A percentile compares a stretch with the other conserved stretches of the same genome.
phyloP scores from a whole-genome alignment of 106 monocot species.

The Alisma plantagoaquatica region DNA sequence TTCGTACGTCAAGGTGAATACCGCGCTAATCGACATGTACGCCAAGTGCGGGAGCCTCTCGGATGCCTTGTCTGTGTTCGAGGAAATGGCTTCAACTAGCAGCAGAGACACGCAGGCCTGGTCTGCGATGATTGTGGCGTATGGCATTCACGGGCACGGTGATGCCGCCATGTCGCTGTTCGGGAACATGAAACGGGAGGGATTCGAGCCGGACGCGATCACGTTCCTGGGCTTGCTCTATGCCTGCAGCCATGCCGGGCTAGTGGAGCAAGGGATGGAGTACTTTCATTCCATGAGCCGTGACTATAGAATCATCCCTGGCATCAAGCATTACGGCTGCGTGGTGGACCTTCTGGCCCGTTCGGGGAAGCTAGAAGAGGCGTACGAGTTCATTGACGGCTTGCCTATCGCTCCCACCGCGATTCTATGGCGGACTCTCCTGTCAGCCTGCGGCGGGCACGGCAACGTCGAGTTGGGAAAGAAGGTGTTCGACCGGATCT shows the following conservation, averaged over 20 bases:
- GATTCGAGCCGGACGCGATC: conserved; percentile 46
- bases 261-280: conserved; percentile 54
- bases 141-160: conserved; percentile 63
- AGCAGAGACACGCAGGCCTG: conserved; percentile 70
- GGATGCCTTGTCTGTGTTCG: conserved; percentile 47
- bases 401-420: conserved; percentile 45
- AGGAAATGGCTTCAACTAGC: conserved; percentile 27
- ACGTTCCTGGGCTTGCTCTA: conserved; percentile 71
- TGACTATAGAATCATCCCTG: conserved; percentile 20
- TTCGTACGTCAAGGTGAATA: conserved; percentile 40
- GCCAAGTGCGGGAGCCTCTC: conserved; percentile 75
- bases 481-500: conserved; percentile 49
- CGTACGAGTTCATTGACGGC: conserved; percentile 41
- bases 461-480: conserved; percentile 52
- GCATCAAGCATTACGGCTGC: conserved; percentile 67
- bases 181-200: conserved; percentile 25
- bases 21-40: conserved; percentile 75
- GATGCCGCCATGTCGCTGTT: conserved; percentile 31
- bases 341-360: conserved; percentile 64
- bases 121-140: conserved; percentile 72
- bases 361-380: conserved; percentile 40
- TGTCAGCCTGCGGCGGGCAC: conserved; percentile 46
- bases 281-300: conserved; percentile 42
- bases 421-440: conserved; percentile 55
- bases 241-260: conserved; percentile 70